Conservation (phyloP, 345 rosid genomes). For the Eucalyptus regnans region DNA sequence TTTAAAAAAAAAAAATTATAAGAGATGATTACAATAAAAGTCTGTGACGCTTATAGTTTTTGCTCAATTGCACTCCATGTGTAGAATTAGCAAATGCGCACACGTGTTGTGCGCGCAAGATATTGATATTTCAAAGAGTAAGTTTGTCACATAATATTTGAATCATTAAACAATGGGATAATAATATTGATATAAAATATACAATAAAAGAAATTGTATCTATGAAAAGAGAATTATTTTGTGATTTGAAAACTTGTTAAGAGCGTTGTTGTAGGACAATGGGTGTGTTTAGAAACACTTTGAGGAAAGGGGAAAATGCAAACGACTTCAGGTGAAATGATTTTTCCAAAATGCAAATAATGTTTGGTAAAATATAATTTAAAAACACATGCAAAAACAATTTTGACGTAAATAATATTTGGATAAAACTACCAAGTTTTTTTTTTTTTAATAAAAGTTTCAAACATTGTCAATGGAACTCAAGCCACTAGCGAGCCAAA, state of each 20-base stretch:
- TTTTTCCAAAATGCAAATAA: too few relatives aligned
- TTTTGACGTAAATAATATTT: too few relatives aligned
- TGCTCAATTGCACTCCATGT: neutral
- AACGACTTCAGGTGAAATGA: accelerated
- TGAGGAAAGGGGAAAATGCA: too few relatives aligned
- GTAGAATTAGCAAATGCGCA: neutral
- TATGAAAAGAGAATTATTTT: neutral
- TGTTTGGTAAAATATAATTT: too few relatives aligned
- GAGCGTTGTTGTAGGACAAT: neutral
- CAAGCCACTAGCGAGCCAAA: accelerated
- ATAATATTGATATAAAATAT: neutral
- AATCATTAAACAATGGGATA: neutral
- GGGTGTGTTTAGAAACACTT: too few relatives aligned
- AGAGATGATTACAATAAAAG: neutral
- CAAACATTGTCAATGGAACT: too few relatives aligned
- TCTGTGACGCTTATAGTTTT: accelerated
- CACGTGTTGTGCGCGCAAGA: neutral
- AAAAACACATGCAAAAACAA: neutral
- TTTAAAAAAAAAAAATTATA: too few relatives aligned
- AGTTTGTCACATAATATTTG: neutral
- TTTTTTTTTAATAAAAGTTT: too few relatives aligned
- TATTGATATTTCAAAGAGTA: neutral
- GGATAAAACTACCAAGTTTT: too few relatives aligned
- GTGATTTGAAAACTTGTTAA: neutral
- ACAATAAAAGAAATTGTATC: too few relatives aligned